These are phyloP conservation scores for Salix exigua DNA, from an alignment of 345 rosid genomes.

Conservation along the genomic window DNA sequence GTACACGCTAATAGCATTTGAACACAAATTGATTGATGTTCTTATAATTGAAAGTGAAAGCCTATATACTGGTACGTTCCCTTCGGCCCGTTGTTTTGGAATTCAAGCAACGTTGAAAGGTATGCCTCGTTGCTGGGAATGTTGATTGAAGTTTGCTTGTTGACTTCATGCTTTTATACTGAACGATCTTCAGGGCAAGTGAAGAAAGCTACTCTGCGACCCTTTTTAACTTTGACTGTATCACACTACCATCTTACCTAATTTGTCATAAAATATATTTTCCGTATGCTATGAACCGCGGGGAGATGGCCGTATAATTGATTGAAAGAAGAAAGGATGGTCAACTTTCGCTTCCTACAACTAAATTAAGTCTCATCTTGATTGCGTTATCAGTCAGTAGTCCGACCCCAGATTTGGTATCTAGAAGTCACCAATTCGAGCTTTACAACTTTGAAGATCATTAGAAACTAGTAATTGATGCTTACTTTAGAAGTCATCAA, in stretches of 20 bases:
- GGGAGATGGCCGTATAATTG: neutral
- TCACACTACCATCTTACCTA: neutral
- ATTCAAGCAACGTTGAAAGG: neutral
- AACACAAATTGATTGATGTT: neutral
- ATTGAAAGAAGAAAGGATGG: neutral
- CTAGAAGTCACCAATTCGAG: too few relatives aligned
- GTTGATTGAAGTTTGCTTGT: neutral
- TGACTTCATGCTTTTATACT: neutral
- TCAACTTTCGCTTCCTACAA: too few relatives aligned
- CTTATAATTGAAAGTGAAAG: neutral
- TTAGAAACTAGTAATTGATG: too few relatives aligned
- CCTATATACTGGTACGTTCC: neutral
- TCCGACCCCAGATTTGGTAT: too few relatives aligned
- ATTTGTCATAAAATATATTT: neutral
- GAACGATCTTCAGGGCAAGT: neutral
- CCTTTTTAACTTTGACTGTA: neutral
- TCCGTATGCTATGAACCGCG: neutral
- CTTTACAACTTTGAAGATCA: too few relatives aligned
- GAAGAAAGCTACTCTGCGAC: neutral
- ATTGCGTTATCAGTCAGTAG: too few relatives aligned
- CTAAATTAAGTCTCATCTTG: too few relatives aligned
- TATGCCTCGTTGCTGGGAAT: neutral
- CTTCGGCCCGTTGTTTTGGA: neutral
- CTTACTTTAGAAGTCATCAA: too few relatives aligned
- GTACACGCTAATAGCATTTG: neutral